Conservation (phyloP, 495 filamentous ascomycete species). For the Penicillium antarcticum region DNA sequence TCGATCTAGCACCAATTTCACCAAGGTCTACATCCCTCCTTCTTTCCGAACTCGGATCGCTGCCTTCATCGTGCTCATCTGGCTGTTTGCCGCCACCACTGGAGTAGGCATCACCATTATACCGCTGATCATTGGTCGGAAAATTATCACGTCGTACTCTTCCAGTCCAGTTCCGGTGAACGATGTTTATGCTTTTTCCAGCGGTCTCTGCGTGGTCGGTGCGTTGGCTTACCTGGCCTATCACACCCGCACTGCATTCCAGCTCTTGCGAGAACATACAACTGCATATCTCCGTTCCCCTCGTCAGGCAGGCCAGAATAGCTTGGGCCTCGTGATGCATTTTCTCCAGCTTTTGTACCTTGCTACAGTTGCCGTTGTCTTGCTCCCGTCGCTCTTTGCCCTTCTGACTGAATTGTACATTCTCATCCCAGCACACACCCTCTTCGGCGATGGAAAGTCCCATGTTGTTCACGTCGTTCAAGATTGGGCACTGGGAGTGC, state of each 20-base stretch:
- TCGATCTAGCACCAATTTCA: constrained; percentile 60
- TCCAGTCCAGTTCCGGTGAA: constrained; percentile 70
- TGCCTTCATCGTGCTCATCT: constrained; percentile 84
- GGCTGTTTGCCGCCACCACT: constrained; percentile 89
- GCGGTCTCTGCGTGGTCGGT: constrained; percentile 77
- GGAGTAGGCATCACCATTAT: constrained; percentile 87
- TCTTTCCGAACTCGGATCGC: constrained; percentile 76
- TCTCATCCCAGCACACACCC: constrained; percentile 84
- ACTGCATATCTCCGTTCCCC: constrained; percentile 35
- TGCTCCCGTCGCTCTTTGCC: constrained; percentile 81
- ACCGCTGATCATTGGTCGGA: constrained; percentile 80
- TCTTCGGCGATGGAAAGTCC: constrained; percentile 50
- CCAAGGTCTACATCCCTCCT: constrained; percentile 86
- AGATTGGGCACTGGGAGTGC: constrained; percentile 87
- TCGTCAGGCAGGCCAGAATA: constrained; percentile 15
- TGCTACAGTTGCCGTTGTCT: constrained; percentile 62
- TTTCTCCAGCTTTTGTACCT: constrained; percentile 61
- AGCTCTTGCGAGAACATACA: constrained; percentile 30
- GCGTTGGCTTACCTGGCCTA: constrained; percentile 55
- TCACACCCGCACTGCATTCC: constrained; percentile 47
- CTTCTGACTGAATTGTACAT: constrained; percentile 84
- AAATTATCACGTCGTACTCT: constrained; percentile 65
- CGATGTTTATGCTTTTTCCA: constrained; percentile 93
- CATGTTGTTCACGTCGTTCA: constrained; percentile 89
- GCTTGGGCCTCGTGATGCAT: constrained; percentile 13